Conservation (phyloP, 352 stramenopile genomes). For the Pythium apleroticum region DNA sequence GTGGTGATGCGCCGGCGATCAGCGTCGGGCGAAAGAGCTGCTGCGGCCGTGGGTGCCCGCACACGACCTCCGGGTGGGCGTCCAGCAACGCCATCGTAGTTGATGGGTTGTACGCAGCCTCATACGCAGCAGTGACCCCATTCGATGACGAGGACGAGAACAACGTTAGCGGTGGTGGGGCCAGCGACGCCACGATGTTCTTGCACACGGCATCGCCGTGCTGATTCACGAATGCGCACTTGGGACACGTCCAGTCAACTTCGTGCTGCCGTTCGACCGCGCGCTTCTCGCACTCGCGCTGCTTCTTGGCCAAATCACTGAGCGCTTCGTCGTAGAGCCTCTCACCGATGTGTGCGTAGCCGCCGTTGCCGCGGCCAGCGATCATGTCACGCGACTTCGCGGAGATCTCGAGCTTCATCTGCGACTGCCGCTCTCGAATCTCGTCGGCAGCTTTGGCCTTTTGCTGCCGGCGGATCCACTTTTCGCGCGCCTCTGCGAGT, state of each 20-base stretch:
- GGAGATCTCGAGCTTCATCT: conserved; percentile 51
- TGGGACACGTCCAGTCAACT: conserved; percentile 79
- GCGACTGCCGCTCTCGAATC: conserved; percentile 38
- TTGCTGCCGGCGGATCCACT: conserved; percentile 71
- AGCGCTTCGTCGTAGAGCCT: conserved; percentile 73
- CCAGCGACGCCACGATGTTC: conserved; percentile 40
- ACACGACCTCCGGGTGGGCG: conserved; percentile 35
- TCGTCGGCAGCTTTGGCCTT: conserved; percentile 65
- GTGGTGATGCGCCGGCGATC: conserved; percentile 32
- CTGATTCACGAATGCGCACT: conserved; percentile 70
- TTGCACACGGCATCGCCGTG: conserved; percentile 55
- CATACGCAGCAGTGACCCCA: neutral
- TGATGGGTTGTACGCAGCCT: conserved; percentile 16
- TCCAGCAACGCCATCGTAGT: conserved; percentile 9
- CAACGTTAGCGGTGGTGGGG: neutral
- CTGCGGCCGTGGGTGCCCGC: conserved; percentile 54
- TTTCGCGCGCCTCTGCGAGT: conserved; percentile 65
- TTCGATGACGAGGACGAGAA: conserved; percentile 8
- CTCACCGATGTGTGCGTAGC: conserved; percentile 68
- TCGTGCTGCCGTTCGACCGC: conserved; percentile 44
- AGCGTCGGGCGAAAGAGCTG: conserved; percentile 74
- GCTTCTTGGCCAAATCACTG: conserved; percentile 62
- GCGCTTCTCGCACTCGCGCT: conserved; percentile 44
- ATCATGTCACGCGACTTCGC: conserved; percentile 63
- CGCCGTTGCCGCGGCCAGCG: conserved; percentile 45